Evolutionary conservation across 2,329 filamentous ascomycete species (phyloP).

Genomic region (Exophiala aquamarina): DNA sequence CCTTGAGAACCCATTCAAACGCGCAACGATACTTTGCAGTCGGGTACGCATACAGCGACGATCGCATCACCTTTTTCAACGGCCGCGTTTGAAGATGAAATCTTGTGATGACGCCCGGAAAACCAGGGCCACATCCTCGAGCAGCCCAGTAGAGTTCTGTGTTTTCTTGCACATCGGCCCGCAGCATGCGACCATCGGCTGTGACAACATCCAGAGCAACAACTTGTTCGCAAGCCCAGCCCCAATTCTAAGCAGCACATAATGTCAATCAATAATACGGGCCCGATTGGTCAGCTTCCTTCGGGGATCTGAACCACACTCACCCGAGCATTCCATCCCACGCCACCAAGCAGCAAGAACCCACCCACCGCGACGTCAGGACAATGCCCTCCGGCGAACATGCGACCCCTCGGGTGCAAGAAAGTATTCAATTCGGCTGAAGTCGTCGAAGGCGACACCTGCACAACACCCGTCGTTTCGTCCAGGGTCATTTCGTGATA

Average conservation of each 20-base stretch:
- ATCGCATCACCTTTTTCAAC: neutral
- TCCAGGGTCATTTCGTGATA: constrained; percentile 44
- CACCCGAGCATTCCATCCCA: constrained; percentile 58
- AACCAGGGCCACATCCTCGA: constrained; percentile 50
- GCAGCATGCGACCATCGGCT: constrained; percentile 41
- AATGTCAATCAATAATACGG: constrained; percentile 2
- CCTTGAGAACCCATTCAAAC: constrained; percentile 1
- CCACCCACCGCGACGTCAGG: constrained; percentile 55
- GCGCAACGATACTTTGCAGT: neutral
- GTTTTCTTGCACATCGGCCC: constrained; percentile 42
- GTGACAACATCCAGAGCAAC: constrained; percentile 50
- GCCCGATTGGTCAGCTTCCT: no score
- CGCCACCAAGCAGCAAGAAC: constrained; percentile 57
- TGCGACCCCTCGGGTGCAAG: constrained; percentile 35
- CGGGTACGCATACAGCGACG: neutral
- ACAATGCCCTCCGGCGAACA: constrained; percentile 57
- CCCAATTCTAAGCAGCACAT: constrained; percentile 47
- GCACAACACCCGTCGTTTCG: constrained; percentile 37
- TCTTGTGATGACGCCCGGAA: constrained; percentile 53
- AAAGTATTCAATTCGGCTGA: constrained; percentile 34
- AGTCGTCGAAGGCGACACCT: constrained; percentile 50
- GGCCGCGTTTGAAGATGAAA: constrained; percentile 44
- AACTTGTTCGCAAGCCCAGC: constrained; percentile 53
- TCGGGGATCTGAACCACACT: neutral
- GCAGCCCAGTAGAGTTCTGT: constrained; percentile 52